Evolutionary conservation across 2,329 filamentous ascomycete species (phyloP).

Genomic region (Clonostachys byssicola): DNA sequence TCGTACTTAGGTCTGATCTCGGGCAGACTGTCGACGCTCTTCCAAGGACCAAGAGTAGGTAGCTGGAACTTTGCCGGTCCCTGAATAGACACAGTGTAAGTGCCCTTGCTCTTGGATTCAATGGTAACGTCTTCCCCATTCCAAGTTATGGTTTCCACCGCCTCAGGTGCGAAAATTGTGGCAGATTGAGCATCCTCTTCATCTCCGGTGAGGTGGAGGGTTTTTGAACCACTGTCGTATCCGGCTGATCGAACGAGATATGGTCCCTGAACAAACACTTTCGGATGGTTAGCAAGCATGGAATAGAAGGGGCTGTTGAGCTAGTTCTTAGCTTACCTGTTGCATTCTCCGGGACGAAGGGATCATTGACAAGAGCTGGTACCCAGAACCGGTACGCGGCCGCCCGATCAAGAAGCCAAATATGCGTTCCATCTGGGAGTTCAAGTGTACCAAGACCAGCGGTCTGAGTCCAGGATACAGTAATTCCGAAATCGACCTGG

Average conservation of each 20-base stretch:
- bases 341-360: constrained; percentile 34
- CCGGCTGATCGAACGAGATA: constrained; percentile 44
- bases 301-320: neutral
- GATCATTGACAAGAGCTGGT: constrained; percentile 41
- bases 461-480: constrained; percentile 42
- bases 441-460: constrained; percentile 41
- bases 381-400: constrained; percentile 55
- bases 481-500: constrained; percentile 29
- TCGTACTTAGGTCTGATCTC: constrained; percentile 38
- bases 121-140: constrained; percentile 37
- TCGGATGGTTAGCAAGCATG: too few species aligned
- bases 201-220: constrained; percentile 39
- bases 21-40: constrained; percentile 40
- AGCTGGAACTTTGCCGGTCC: constrained; percentile 23
- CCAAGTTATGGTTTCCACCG: constrained; percentile 40
- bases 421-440: constrained; percentile 37
- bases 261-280: constrained; percentile 46
- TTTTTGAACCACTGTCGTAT: constrained; percentile 21
- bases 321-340: constrained; percentile 25
- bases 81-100: constrained; percentile 17
- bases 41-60: constrained; percentile 38
- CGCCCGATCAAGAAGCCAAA: constrained; percentile 48
- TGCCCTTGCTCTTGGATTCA: constrained; percentile 14
- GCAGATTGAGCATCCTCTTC: constrained; percentile 31
- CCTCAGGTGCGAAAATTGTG: constrained; percentile 40